phyloP scores from a whole-genome alignment of 306 rosid genomes.

The Prunus armeniaca region DNA sequence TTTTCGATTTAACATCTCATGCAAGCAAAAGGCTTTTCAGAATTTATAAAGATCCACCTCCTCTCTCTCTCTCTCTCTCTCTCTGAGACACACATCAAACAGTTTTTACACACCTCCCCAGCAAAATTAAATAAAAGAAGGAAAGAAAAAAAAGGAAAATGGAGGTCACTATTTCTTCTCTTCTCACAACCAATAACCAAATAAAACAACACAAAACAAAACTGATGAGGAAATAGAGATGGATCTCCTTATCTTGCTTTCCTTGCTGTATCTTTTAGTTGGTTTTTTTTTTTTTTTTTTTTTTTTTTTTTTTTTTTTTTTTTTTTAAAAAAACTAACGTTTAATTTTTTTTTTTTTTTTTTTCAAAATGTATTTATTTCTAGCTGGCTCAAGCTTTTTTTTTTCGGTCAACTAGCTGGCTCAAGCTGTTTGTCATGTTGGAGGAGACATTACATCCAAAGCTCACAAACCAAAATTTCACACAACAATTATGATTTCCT shows the following conservation, averaged over 20 bases:
- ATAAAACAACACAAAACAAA: slow-evolving; percentile 1
- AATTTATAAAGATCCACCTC: not conserved
- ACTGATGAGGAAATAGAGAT: slow-evolving; percentile 20
- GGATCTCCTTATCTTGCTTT: too few relatives aligned
- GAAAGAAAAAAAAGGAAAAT: not conserved
- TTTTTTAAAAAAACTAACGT: too few relatives aligned
- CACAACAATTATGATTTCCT: not conserved
- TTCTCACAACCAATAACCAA: not conserved
- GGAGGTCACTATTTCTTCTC: not conserved
- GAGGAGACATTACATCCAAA: not conserved
- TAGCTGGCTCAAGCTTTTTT: not conserved
- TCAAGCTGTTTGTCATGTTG: not conserved
- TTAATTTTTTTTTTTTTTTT: too few relatives aligned
- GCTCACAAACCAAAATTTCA: too few relatives aligned
- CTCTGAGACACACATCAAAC: not conserved
- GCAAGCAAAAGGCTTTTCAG: not conserved
- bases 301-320: too few relatives aligned
- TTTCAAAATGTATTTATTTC: not conserved
- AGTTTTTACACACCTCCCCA: not conserved
- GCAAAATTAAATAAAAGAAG: not conserved
- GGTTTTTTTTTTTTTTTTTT: too few relatives aligned
- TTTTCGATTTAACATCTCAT: not conserved
- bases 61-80: not conserved
- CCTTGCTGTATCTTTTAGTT: not conserved
- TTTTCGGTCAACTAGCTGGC: not conserved